Conservation (phyloP, 2,329 filamentous ascomycete genomes). For the Pseudocercospora musae region DNA sequence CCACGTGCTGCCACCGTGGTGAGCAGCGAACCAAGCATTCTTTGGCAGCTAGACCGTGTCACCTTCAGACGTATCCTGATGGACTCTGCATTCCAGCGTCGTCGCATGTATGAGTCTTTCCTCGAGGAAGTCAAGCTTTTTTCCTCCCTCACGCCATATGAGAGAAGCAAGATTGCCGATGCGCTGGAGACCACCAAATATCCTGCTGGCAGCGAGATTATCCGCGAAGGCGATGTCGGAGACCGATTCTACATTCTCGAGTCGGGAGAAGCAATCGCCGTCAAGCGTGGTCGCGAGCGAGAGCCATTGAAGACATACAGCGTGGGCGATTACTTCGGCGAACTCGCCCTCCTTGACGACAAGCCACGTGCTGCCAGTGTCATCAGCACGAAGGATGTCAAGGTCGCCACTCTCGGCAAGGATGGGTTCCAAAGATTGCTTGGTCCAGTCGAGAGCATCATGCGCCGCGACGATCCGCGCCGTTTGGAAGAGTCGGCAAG, state of each 20-base stretch:
- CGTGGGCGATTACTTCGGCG: conserved; percentile 96
- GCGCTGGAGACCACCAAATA: conserved; percentile 90
- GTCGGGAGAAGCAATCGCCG: conserved; percentile 79
- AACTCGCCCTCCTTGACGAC: conserved; percentile 89
- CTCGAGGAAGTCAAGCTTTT: conserved; percentile 89
- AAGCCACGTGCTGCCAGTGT: conserved; percentile 89
- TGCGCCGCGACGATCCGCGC: conserved; percentile 70
- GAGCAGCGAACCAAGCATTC: conserved; percentile 74
- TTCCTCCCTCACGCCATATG: conserved; percentile 78
- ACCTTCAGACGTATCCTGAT: conserved; percentile 98
- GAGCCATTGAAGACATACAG: conserved; percentile 74
- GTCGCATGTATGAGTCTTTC: conserved; percentile 96
- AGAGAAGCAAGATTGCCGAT: conserved; percentile 95
- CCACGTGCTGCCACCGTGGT: conserved; percentile 92
- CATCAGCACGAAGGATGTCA: conserved; percentile 78
- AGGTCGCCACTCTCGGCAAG: conserved; percentile 88
- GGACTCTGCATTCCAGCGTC: conserved; percentile 94
- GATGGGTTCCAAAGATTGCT: conserved; percentile 91
- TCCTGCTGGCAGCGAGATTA: conserved; percentile 74
- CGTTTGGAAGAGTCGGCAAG: conserved; percentile 33
- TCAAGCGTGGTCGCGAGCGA: conserved; percentile 68
- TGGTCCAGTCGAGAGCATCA: conserved; percentile 89
- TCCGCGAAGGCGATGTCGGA: conserved; percentile 85
- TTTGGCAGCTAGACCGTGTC: conserved; percentile 92
- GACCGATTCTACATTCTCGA: conserved; percentile 91